Base-by-base conservation (phyloP, 768 basidiomycete species). In the Lactifluus subvellereus region DNA sequence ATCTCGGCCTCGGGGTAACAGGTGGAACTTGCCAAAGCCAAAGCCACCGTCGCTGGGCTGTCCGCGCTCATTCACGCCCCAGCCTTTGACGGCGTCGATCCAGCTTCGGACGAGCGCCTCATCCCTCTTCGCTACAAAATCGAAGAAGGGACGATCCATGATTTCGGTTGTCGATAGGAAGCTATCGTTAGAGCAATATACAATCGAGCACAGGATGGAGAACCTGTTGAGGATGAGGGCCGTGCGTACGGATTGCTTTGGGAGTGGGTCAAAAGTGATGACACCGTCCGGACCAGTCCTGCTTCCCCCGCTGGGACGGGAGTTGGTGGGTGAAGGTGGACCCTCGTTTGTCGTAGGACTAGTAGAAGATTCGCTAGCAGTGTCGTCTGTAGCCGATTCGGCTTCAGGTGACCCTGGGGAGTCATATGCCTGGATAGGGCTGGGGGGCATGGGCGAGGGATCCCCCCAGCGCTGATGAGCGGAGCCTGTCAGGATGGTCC, bases 41-140 rank as follows among this genome's bases (percentile, higher is more conserved):
- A 92, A 92, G 1, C 90, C 90, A 38, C 89, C 89, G 67, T 91
- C 88, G 70, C 86, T 88, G 27, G 89, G 89, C 73, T 88, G 87
- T 0, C 89, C 90, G 3, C 84, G 81, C 72, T 91, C 90, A 65
- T 91, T 91, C 54, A 91, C 88, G 18, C 89, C 89, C 86, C 89
- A 91, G 2, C 84, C 81, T 71, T 92, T 92, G 68, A 91, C 83
- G 55, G 83, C 82, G 64, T 85, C 85, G 56, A 92, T 85, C 88
- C 88, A 91, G 57, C 78, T 80, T 30, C 83, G 81, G 27, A 92
- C 88, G 54, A 80, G 77, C 11, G 73, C 74, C 73, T 90, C 89
- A 67, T 88, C 87, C 66, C 80, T 77, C 69, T 73, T 75, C 18
- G 79, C 71, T 11, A 92, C 87, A 69, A 89, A 91, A 68, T 92